These are phyloP conservation scores for Xylariaceae sp. DNA, from an alignment of 2,329 filamentous ascomycete genomes.

Conservation along the genomic window DNA sequence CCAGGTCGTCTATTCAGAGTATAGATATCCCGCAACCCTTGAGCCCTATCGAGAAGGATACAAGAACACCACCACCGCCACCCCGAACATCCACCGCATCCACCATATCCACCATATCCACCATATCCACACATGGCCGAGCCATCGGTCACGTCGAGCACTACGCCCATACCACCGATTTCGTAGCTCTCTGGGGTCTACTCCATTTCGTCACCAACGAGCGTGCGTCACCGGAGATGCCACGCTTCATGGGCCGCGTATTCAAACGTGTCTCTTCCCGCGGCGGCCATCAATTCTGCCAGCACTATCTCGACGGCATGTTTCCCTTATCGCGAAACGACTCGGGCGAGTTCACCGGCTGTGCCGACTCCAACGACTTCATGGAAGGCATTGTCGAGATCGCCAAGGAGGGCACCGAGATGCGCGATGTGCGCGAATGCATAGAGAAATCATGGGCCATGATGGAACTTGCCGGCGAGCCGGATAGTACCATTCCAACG, in stretches of 20 bases:
- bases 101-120: constrained; percentile 5
- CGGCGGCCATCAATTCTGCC: constrained; percentile 54
- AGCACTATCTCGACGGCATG: constrained; percentile 59
- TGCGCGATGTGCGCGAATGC: constrained; percentile 40
- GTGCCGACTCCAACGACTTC: constrained; percentile 49
- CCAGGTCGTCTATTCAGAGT: constrained; percentile 5
- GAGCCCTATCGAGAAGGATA: constrained; percentile 27
- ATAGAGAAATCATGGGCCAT: constrained; percentile 45
- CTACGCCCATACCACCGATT: constrained; percentile 69
- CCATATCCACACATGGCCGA: constrained; percentile 36
- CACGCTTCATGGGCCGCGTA: constrained; percentile 57
- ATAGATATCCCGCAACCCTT: constrained; percentile 30
- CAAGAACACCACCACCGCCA: constrained; percentile 3
- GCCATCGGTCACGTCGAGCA: constrained; percentile 71
- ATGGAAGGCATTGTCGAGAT: constrained; percentile 54
- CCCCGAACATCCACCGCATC: constrained; percentile 17
- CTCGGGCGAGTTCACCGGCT: constrained; percentile 37
- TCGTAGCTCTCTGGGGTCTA: constrained; percentile 69
- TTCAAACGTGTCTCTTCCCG: constrained; percentile 48
- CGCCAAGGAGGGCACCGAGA: constrained; percentile 40
- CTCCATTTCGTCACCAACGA: constrained; percentile 57
- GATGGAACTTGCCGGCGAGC: constrained; percentile 23
- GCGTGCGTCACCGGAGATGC: constrained; percentile 41
- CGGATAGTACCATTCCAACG: constrained; percentile 14
- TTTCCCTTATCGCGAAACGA: constrained; percentile 46